Percentiles rank a stretch among this genome's conserved stretches.
These are phyloP conservation scores for Jamesozyma jinghongensis DNA, from an alignment of 805 yeast genomes.

Conservation along the genomic window DNA sequence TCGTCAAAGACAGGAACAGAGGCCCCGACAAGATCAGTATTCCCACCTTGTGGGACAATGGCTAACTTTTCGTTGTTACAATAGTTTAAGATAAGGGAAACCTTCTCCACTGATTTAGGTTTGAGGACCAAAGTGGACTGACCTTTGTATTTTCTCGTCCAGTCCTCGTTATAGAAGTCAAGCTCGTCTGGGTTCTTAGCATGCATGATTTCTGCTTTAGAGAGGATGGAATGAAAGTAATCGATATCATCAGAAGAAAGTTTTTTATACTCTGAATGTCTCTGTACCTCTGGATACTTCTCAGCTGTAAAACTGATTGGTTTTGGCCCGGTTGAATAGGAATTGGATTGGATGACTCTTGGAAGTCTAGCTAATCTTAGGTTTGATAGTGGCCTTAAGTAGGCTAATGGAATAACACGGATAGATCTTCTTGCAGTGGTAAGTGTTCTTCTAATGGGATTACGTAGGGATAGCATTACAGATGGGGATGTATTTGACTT, in stretches of 20 bases:
- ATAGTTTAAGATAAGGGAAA: conserved; percentile 64
- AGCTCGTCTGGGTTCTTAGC: conserved; percentile 57
- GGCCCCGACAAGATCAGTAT: conserved; percentile 94
- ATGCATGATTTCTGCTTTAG: conserved; percentile 34
- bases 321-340: not conserved
- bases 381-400: not conserved
- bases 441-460: not conserved
- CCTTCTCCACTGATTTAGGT: conserved; percentile 74
- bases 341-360: not conserved
- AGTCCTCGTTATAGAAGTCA: conserved; percentile 71
- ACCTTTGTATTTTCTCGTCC: conserved; percentile 93
- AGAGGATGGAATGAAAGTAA: conserved; percentile 51
- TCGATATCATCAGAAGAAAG: conserved; percentile 49
- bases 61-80: conserved; percentile 73
- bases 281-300: conserved; percentile 49
- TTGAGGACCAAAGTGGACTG: conserved; percentile 70
- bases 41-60: conserved; percentile 94
- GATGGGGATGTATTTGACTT: no score
- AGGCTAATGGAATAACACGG: not conserved
- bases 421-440: not conserved
- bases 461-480: not conserved
- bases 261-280: conserved; percentile 43
- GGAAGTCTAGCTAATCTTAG: not conserved
- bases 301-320: conserved; percentile 44
- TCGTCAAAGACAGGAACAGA: conserved; percentile 90